phyloP scores from a whole-genome alignment of 148 eudicot species.

The Oxyria digyna region DNA sequence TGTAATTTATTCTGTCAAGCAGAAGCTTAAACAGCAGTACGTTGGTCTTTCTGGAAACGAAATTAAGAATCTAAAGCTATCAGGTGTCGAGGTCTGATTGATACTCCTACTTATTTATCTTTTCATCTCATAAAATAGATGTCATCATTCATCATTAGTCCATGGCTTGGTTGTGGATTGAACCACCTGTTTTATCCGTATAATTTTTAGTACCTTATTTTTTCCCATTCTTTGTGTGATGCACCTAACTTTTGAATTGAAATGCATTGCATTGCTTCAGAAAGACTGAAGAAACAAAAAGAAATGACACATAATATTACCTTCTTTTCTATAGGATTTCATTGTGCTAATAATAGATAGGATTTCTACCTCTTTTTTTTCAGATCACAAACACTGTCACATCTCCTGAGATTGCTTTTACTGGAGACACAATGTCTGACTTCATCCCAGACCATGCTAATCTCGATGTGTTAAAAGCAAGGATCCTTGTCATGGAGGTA shows the following conservation, averaged over 20 bases:
- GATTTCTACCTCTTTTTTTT: not conserved
- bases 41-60: constrained; percentile 60
- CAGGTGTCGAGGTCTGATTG: constrained; percentile 72
- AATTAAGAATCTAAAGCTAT: constrained; percentile 56
- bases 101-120: not conserved
- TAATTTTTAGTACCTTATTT: not conserved
- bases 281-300: not conserved
- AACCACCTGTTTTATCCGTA: not conserved
- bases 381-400: constrained; percentile 61
- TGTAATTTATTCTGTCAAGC: constrained; percentile 54
- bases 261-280: not conserved
- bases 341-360: not conserved
- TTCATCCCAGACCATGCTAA: constrained; percentile 51
- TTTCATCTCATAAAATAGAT: not conserved
- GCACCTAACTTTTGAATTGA: not conserved
- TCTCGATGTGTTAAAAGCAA: constrained; percentile 60
- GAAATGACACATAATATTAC: not conserved
- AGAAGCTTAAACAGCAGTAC: constrained; percentile 80
- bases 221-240: not conserved
- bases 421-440: constrained; percentile 87
- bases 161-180: not conserved
- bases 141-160: not conserved
- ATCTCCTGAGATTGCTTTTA: constrained; percentile 86
- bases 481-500: constrained; percentile 97
- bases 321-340: not conserved